phyloP scores from a whole-genome alignment of 441 rosid genomes.

The Gossypium trilobum region DNA sequence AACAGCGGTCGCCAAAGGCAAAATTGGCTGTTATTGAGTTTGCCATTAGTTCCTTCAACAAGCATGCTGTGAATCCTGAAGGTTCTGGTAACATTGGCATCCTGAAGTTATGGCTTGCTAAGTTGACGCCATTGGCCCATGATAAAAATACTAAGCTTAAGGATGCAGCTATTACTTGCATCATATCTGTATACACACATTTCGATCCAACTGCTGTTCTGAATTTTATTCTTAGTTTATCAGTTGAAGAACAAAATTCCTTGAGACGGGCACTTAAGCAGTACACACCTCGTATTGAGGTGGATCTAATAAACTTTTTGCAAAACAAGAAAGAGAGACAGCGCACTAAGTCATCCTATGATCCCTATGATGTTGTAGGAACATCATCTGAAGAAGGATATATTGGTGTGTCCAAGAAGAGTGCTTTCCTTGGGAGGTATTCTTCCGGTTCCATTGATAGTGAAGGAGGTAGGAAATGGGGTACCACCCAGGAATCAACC shows the following conservation, averaged over 20 bases:
- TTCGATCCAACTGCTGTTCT: conserved; percentile 82
- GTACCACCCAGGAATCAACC: conserved; percentile 62
- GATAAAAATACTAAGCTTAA: conserved; percentile 88
- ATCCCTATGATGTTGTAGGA: conserved; percentile 80
- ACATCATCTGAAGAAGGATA: conserved; percentile 91
- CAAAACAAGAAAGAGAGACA: conserved; percentile 92
- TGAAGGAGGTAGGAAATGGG: conserved; percentile 83
- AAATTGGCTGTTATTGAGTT: conserved; percentile 96
- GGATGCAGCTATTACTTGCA: conserved; percentile 88
- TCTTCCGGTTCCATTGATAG: conserved; percentile 69
- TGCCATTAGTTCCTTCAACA: conserved; percentile 77
- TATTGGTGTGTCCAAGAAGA: conserved; percentile 51
- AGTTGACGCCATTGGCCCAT: conserved; percentile 70
- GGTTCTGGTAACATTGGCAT: conserved; percentile 78
- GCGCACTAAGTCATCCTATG: conserved; percentile 68
- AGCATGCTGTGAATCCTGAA: conserved; percentile 63
- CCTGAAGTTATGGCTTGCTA: conserved; percentile 87
- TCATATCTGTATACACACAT: conserved; percentile 81
- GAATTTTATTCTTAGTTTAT: conserved; percentile 83
- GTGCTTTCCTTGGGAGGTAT: conserved; percentile 70
- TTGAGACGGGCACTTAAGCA: conserved; percentile 90
- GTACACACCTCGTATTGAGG: conserved; percentile 94
- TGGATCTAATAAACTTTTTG: conserved; percentile 82
- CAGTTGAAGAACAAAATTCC: conserved; percentile 93
- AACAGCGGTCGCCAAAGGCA: conserved; percentile 97